Base-by-base conservation (phyloP, 2,329 filamentous ascomycete species). In the Metarhizium rileyi region DNA sequence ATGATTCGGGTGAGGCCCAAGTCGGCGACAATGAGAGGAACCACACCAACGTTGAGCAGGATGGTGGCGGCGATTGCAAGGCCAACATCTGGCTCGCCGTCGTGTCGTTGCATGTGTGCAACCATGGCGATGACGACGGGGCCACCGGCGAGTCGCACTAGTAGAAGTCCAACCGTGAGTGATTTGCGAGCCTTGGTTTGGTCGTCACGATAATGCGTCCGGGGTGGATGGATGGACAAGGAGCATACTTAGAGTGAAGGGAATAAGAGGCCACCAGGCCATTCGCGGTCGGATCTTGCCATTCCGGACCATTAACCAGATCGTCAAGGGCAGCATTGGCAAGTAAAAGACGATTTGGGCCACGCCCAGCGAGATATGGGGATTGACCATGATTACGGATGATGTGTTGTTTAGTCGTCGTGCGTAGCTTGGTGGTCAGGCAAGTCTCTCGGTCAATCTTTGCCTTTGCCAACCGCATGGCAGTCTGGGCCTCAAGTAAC, bases 41-140 rank as follows among this genome's bases (percentile, higher is more conserved):
- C 54, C 5, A 62, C 55, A 27, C 61, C 61, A 22, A 63, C 55
- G 47, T 63, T 63, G 44, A 63, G 59, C 5, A 62, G 55, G 20
- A 62, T 48, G 5, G 57, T 52, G 9, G 59, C 55, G 16, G 61
- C 58, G 27, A 59, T 55, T 48, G 54, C 57, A 27, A 63, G 53
- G 5, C 59, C 59, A 14, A 56, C 45, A 1, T 43, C 14, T 23
- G 23, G 43, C 14, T 28, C 1, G 27, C 41, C 30, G 5, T 49
- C 16, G 0, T 23, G 0, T 43, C 52, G 55, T 38, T 50, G 35
- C 5, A 51, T 52, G n/a, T 55, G 49, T 3, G 50, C 45, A 3
- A 60, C 53, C 25, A 57, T 46, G 35, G 60, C 49, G 44, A 63
- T 57, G 25, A 57, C 55, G 36, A 63, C 44, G 23, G 61, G 59